Evolutionary conservation across 768 basidiomycete species (phyloP).

Genomic region (Tylopilus felleus): DNA sequence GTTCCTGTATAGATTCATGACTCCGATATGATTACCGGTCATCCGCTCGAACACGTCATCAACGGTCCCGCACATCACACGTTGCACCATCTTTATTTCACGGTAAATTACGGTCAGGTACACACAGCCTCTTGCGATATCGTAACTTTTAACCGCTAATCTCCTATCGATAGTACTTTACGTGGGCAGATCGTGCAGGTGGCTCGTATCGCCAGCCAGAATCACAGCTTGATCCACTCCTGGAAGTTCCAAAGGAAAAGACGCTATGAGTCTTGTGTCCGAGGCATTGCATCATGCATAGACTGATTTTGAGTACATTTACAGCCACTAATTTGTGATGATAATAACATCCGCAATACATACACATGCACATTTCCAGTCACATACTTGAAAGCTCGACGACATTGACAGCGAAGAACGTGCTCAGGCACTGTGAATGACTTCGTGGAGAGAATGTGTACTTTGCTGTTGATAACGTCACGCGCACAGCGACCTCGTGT

Average conservation of each 20-base stretch:
- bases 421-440: too few relatives aligned
- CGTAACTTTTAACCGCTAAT: conserved; percentile 10
- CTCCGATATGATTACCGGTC: conserved; percentile 96
- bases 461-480: too few relatives aligned
- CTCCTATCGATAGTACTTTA: conserved; percentile 75
- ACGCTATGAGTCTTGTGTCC: neutral
- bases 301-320: conserved; percentile 16
- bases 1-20: conserved; percentile 77
- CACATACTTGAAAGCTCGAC: neutral
- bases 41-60: conserved; percentile 82
- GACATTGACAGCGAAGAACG: too few relatives aligned
- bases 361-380: neutral
- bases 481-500: too few relatives aligned
- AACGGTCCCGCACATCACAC: conserved; percentile 99
- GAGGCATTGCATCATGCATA: conserved; percentile 1
- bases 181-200: conserved; percentile 83
- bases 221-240: conserved; percentile 77
- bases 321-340: conserved; percentile 20
- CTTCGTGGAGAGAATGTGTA: too few relatives aligned
- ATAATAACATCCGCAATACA: neutral
- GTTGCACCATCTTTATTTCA: conserved; percentile 95
- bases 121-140: conserved; percentile 30
- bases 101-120: conserved; percentile 92
- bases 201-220: conserved; percentile 90
- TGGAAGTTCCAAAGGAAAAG: conserved; percentile 47